Base-by-base conservation (phyloP, 1,284 basidiomycete genomes). In the Moesziomyces aphidis region DNA sequence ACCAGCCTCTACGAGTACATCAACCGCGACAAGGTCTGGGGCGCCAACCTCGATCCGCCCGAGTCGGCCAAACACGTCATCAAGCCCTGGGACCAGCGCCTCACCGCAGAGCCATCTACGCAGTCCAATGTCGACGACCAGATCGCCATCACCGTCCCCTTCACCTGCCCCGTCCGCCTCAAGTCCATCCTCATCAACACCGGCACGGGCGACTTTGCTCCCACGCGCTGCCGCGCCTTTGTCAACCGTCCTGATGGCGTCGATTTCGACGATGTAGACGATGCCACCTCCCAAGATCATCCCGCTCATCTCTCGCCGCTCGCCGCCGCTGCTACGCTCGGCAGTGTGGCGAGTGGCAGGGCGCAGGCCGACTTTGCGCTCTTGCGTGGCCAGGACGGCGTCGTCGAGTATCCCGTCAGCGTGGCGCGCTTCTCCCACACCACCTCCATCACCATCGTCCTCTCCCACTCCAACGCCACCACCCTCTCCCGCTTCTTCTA, bases 51-150 rank as follows among this genome's bases (percentile, higher is more conserved):
- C 15, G 73, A 80, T 17, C 78, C 76, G 17, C 82, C 82, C 21
- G 81, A 82, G 48, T 67, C 70, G 1, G 80, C 78, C 17, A 78
- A 73, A 42, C 63, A 65, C 22, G 78, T 78, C 50, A 75, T 83
- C 73, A 83, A 83, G 61, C 82, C 81, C 4, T 83, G 82, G 82
- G 64, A 83, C 55, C 54, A 77, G 50, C 69, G 81, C 21, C 59
- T 76, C 21, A 62, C 76, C 8, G 52, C 73, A 7, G 60, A 69
- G 0, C 61, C 55, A n/a, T 81, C 52, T 42, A 71, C 74, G 5
- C 80, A 83, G 61, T 82, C 79, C 57, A 78, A 78, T 45, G 81
- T 81, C 34, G 82, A 83, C 52, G 82, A 83, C 59, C 78, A 81
- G 70, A 77, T 83, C 50, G 80, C 81, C 56, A 74, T 83, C 67